Evolutionary conservation across 306 rosid genomes (phyloP), one percentile per base, ranked within the genome.

Genomic region (Carpinus viminea): DNA sequence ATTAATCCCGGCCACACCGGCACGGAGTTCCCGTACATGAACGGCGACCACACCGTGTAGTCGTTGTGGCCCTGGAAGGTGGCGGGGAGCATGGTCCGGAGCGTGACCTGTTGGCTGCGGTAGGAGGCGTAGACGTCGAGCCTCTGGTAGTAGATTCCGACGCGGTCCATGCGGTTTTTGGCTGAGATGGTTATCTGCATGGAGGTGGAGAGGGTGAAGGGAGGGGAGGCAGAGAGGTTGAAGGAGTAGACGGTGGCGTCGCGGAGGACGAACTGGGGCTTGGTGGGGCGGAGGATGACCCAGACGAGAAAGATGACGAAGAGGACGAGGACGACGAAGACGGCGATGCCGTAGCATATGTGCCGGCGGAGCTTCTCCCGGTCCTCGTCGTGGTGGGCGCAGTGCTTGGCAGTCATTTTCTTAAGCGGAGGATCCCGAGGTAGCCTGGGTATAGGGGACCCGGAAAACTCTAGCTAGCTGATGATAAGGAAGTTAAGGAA

Each of bases 1-100:
- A 84, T 59, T 7, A 84, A 60, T 12, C 52, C 84, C 0, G 97
- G 97, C 3, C 91, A 77, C 6, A 93, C 76, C 13, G 97, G 93
- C 6, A 88, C 91, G 18, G 70, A 47, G 9, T 15, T 9, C 0
- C 90, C 97, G 65, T 18, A 79, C 36, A 93, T 68, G 18, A 86
- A 83, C 10, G 98, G 98, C 4, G 97, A 92, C 96, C 98, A 93
- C 15, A 89, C 85, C 54, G 87, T 55, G 59, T 83, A 46, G 15
- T 93, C 98, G 0, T 77, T 78, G 74, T 88, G 90, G 9, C 91
- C 96, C 68, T 93, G 98, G 83, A 89, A 92, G 3, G 89, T 76
- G 2, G 74, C 24, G 0, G 97, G 97, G 18, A 92, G 50, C 13
- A 41, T 57, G 0, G 92, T 84, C 1, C 85, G 60, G 1, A 82